Conservation (phyloP, 148 eudicot species). For the Beta vulgaris region DNA sequence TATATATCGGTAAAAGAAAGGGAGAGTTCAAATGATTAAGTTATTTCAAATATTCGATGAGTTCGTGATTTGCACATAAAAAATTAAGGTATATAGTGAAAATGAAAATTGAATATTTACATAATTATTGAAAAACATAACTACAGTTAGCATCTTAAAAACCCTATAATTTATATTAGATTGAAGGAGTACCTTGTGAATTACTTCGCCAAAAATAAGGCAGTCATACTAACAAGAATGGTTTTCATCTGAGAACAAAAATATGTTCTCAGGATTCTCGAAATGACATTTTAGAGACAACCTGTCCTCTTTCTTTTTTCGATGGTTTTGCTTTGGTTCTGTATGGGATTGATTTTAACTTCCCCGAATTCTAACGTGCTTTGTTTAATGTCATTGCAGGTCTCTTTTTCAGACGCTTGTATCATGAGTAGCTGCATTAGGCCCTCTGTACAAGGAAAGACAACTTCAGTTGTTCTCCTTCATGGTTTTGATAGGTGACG, state of each 20-base stretch:
- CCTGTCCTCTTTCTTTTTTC: not conserved
- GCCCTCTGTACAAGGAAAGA: constrained; percentile 45
- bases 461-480: constrained; percentile 72
- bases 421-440: constrained; percentile 90
- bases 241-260: too few relatives aligned
- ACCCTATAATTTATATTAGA: too few relatives aligned
- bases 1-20: too few relatives aligned
- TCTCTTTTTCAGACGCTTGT: constrained; percentile 45
- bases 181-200: too few relatives aligned
- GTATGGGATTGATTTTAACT: not conserved
- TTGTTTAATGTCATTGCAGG: constrained; percentile 35
- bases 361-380: not conserved
- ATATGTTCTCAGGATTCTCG: not conserved
- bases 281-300: not conserved
- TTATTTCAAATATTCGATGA: too few relatives aligned
- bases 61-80: too few relatives aligned
- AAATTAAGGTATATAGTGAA: too few relatives aligned
- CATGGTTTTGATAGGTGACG: constrained; percentile 92
- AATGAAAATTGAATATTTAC: too few relatives aligned
- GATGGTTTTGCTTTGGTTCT: not conserved
- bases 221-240: not conserved
- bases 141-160: too few relatives aligned
- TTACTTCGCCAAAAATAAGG: too few relatives aligned
- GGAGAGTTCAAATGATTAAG: too few relatives aligned
- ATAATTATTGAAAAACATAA: too few relatives aligned